Conservation (phyloP, 2,329 filamentous ascomycete species). For the Fusarium nanum region DNA sequence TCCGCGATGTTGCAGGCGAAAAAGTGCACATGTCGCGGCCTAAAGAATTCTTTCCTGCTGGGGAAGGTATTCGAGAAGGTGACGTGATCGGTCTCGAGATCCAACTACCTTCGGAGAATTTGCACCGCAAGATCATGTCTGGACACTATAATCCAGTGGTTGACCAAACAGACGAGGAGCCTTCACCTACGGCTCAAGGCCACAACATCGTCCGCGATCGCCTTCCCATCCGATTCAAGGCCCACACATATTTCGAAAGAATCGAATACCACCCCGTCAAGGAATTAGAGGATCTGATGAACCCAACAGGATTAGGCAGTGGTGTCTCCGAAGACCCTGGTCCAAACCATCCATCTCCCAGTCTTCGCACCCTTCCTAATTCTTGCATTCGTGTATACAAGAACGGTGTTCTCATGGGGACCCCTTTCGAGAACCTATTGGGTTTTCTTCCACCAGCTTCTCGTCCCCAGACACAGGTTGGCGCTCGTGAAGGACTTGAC, state of each 20-base stretch:
- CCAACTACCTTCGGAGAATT: conserved; percentile 82
- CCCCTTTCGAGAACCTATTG: conserved; percentile 86
- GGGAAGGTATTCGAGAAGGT: conserved; percentile 84
- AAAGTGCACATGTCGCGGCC: conserved; percentile 93
- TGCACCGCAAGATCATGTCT: conserved; percentile 89
- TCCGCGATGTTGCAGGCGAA: conserved; percentile 90
- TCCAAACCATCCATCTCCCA: conserved; percentile 76
- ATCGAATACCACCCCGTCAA: conserved; percentile 90
- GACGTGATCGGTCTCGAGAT: conserved; percentile 96
- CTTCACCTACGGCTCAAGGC: conserved; percentile 65
- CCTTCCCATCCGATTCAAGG: conserved; percentile 93
- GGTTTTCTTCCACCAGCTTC: conserved; percentile 93
- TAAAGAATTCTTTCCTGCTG: conserved; percentile 85
- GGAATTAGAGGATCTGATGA: conserved; percentile 86
- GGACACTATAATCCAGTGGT: conserved; percentile 89
- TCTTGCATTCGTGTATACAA: conserved; percentile 92
- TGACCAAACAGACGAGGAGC: conserved; percentile 72
- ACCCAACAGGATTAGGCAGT: conserved; percentile 61
- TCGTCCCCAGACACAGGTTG: conserved; percentile 75
- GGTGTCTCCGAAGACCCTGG: conserved; percentile 70
- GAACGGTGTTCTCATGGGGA: conserved; percentile 88
- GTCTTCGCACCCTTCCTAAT: conserved; percentile 86
- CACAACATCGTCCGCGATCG: conserved; percentile 93
- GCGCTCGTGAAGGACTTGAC: conserved; percentile 87
- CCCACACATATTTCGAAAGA: conserved; percentile 92